A percentile compares a stretch with the other conserved stretches of the same genome.
Conservation (phyloP, 352 stramenopile genomes). For the Pseudoperonospora humuli region DNA sequence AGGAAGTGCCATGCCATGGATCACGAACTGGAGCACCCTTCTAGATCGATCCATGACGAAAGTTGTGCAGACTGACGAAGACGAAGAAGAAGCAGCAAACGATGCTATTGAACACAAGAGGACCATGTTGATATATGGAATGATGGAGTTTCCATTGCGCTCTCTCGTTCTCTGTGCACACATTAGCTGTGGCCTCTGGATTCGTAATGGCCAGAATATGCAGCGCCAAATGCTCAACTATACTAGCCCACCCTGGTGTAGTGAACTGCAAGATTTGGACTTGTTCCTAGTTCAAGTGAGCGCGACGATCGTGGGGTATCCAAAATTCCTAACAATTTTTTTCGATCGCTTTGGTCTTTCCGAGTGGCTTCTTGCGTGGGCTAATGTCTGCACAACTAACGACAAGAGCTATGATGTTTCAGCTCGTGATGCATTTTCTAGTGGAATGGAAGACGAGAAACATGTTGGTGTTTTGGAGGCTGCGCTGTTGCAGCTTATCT, state of each 20-base stretch:
- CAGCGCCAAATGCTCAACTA: slow-evolving; percentile 77
- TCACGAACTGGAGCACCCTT: slow-evolving; percentile 43
- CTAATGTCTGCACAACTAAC: slow-evolving; percentile 36
- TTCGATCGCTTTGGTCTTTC: slow-evolving; percentile 76
- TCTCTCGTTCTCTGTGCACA: slow-evolving; percentile 70
- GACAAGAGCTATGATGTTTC: slow-evolving; percentile 37
- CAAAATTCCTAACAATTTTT: slow-evolving; percentile 69
- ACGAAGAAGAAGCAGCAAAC: slow-evolving; percentile 17
- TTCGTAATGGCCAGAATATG: slow-evolving; percentile 81
- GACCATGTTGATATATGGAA: slow-evolving; percentile 53
- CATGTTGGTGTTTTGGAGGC: slow-evolving; percentile 63
- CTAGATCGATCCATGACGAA: slow-evolving; percentile 43
- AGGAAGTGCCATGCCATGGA: slow-evolving; percentile 23
- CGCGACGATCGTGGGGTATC: slow-evolving; percentile 45
- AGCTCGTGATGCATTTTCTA: slow-evolving; percentile 12
- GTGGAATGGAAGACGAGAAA: slow-evolving; percentile 44
- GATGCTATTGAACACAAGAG: slow-evolving; percentile 35
- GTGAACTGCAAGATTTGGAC: slow-evolving; percentile 65
- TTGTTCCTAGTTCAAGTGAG: slow-evolving; percentile 68
- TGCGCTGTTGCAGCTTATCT: slow-evolving; percentile 76
- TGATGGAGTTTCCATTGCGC: slow-evolving; percentile 75
- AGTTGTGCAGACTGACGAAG: slow-evolving; percentile 12
- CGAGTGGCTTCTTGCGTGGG: slow-evolving; percentile 61
- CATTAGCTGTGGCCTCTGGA: slow-evolving; percentile 73
- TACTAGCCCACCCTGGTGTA: slow-evolving; percentile 61